Base-by-base conservation (phyloP, 441 rosid species). In the Adansonia madagascariensis region DNA sequence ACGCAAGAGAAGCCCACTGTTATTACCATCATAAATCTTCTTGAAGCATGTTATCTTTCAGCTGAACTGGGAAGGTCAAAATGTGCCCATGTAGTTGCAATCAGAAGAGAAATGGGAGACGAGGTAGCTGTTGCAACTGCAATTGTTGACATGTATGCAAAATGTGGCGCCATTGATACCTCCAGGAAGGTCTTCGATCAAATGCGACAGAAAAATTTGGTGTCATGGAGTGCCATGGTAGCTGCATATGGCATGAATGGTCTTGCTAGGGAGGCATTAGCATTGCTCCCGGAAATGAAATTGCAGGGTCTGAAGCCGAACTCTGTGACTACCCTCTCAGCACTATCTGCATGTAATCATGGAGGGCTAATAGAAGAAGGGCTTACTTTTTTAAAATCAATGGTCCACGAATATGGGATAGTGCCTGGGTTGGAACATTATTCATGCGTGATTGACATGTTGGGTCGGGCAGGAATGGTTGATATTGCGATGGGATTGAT, bases 281-380 rank as follows among this genome's bases (percentile, higher is more conserved):
- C 83, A 73, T 67, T 79, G 31, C 70, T 88, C 27, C 68, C 81
- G 12, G 82, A 86, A 70, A 84, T 88, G 92, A 84, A 77, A 79
- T 76, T 18, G 80, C 61, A 85, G 39, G 86, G 87, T 20, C 17
- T 82, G 59, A 78, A 47, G 69, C 89, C 89, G 47, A 91, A 88
- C 39, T 55, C 59, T 2, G 85, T 89, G 69, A 88, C 91, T 27
- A 74, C 85, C 63, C 87, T 91, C 2, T 84, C 90, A 12, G 85
- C 74, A 64, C 82, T 91, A 49, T 91, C 92, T 31, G 94, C 94
- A 14, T 89, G 91, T 76, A 88, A 85, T 66, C 91, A 89, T 49
- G 89, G 89, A 0, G 91, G 92, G 27, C 79, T 91, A 73, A 53
- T 88, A 2, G 70, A 77, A 15, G 75, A 91, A 76, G 91, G 89